phyloP scores from a whole-genome alignment of 2,329 filamentous ascomycete genomes.

The Penicillium sp. region DNA sequence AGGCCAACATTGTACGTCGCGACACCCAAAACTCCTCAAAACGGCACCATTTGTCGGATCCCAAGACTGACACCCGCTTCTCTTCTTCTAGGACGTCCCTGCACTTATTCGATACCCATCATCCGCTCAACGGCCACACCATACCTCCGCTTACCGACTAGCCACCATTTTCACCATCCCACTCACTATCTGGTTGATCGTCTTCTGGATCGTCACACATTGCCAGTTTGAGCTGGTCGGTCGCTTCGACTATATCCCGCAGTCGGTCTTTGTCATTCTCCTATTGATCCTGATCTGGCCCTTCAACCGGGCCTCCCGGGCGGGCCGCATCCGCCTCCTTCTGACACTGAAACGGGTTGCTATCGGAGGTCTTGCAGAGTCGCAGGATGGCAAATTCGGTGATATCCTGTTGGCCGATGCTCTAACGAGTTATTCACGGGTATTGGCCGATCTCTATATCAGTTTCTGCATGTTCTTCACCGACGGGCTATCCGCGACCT shows the following conservation, averaged over 20 bases:
- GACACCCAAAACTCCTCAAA: constrained; percentile 3
- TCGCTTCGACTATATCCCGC: constrained; percentile 81
- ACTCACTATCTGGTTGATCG: constrained; percentile 68
- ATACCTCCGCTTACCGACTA: constrained; percentile 82
- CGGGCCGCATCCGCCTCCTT: constrained; percentile 75
- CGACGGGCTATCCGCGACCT: constrained; percentile 70
- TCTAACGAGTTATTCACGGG: constrained; percentile 90
- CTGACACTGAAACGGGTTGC: constrained; percentile 74
- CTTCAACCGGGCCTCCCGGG: constrained; percentile 66
- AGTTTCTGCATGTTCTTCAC: constrained; percentile 88
- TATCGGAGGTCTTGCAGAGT: constrained; percentile 82
- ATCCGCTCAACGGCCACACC: constrained; percentile 71
- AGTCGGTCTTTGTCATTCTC: constrained; percentile 76
- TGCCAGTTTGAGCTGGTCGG: constrained; percentile 70
- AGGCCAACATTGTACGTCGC: constrained; percentile 68
- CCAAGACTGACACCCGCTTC: constrained; percentile 15
- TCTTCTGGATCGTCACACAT: constrained; percentile 83
- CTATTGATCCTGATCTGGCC: constrained; percentile 72
- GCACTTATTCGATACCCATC: constrained; percentile 82
- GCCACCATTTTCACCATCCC: constrained; percentile 74
- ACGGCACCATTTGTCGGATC: background rate
- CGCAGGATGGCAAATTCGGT: constrained; percentile 88
- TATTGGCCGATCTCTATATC: constrained; percentile 86
- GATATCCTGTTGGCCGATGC: constrained; percentile 93
- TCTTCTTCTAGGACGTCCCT: constrained; percentile 67